phyloP scores from a whole-genome alignment of 2,329 filamentous ascomycete genomes.

The Penicillium brevicompactum region DNA sequence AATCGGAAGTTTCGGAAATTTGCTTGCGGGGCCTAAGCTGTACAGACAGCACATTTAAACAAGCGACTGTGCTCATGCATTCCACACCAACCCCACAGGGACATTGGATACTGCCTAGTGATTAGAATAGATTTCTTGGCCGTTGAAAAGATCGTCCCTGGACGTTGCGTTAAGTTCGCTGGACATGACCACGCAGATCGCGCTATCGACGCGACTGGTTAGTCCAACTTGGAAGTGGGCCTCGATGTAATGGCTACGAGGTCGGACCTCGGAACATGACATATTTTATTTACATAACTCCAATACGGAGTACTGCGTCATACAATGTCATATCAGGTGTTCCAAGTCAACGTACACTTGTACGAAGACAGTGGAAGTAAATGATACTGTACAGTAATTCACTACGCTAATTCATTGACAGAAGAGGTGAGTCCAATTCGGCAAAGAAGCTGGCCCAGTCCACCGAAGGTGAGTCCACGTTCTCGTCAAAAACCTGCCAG shows the following conservation, averaged over 20 bases:
- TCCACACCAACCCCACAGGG: background rate
- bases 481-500: conserved; percentile 24
- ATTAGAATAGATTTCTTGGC: background rate
- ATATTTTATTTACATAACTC: conserved; percentile 1
- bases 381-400: too few relatives aligned
- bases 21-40: background rate
- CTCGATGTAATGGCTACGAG: background rate
- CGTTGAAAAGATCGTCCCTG: conserved; percentile 1
- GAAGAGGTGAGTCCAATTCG: conserved; percentile 20
- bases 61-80: background rate
- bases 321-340: background rate
- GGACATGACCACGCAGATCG: conserved; percentile 10
- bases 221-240: background rate
- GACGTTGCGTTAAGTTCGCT: conserved; percentile 3
- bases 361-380: background rate
- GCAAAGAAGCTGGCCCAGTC: conserved; percentile 23
- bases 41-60: background rate
- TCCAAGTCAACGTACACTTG: background rate
- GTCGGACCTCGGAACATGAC: background rate
- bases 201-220: background rate
- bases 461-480: conserved; percentile 15
- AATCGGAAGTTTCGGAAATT: background rate
- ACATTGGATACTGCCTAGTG: background rate
- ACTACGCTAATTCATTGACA: conserved; percentile 7
- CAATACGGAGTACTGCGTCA: conserved; percentile 9